A percentile compares a stretch with the other conserved stretches of the same genome.
These are phyloP conservation scores for Exophiala sideris DNA, from an alignment of 2,329 filamentous ascomycete genomes.

Conservation along the genomic window DNA sequence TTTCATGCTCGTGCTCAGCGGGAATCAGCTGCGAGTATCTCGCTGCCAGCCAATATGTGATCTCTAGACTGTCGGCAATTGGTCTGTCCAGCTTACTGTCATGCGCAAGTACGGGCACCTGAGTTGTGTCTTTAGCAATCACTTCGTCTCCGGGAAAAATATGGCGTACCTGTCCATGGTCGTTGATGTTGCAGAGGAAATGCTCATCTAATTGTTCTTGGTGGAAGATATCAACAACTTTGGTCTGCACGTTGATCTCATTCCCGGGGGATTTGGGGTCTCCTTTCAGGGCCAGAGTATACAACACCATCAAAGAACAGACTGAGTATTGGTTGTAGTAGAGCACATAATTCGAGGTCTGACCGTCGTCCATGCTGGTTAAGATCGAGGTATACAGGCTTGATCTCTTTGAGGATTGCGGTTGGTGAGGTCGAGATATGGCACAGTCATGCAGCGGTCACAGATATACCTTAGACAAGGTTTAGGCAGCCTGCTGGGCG, in stretches of 20 bases:
- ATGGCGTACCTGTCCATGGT: conserved; percentile 5
- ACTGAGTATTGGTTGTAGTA: conserved; percentile 14
- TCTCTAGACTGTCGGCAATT: neutral
- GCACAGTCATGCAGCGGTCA: no score
- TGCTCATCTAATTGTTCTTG: conserved; percentile 3
- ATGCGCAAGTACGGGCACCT: neutral
- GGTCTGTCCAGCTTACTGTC: neutral
- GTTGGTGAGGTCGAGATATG: no score
- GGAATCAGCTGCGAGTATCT: conserved; percentile 3
- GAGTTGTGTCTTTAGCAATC: no score
- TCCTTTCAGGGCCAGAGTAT: conserved; percentile 1
- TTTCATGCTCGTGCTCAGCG: neutral
- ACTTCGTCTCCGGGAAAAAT: neutral
- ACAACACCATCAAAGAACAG: conserved; percentile 7
- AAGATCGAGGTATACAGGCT: neutral
- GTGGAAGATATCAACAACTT: conserved; percentile 6
- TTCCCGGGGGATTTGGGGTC: neutral
- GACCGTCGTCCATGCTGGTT: neutral
- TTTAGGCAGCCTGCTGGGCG: no score
- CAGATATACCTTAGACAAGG: no score
- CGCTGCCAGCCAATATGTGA: neutral
- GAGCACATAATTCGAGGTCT: no score
- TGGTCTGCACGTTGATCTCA: neutral
- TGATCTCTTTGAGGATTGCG: no score
- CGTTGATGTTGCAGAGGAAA: conserved; percentile 7